These are phyloP conservation scores for Myriosclerotinia scirpicola DNA, from an alignment of 2,329 filamentous ascomycete genomes.

Conservation along the genomic window DNA sequence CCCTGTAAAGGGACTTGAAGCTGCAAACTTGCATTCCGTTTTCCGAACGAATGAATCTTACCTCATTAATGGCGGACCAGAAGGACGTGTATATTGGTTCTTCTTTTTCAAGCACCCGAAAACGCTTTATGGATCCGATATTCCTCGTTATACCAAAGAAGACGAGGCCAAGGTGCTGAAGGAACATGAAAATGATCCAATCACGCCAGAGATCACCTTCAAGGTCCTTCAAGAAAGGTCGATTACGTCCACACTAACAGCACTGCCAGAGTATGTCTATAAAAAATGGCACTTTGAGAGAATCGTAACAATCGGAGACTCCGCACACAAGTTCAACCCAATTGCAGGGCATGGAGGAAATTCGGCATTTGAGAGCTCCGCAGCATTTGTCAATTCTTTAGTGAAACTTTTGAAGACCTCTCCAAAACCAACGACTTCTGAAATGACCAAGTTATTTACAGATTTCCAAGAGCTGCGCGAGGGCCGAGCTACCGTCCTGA, in stretches of 20 bases:
- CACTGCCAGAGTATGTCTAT: conserved; percentile 37
- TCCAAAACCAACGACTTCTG: not conserved
- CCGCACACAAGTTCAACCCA: conserved; percentile 25
- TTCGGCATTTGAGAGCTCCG: not conserved
- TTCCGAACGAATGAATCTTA: conserved; percentile 26
- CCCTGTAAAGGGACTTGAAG: conserved; percentile 23
- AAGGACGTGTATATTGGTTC: conserved; percentile 27
- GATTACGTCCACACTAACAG: conserved; percentile 22
- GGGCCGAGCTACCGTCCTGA: not conserved
- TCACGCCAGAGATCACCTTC: conserved; percentile 26
- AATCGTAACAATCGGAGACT: conserved; percentile 36
- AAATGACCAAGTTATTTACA: not conserved
- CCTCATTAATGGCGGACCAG: conserved; percentile 26
- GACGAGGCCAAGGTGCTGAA: conserved; percentile 25
- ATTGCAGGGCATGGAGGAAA: conserved; percentile 18
- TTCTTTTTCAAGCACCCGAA: conserved; percentile 28
- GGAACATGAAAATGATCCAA: conserved; percentile 20
- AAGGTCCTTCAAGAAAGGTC: conserved; percentile 26
- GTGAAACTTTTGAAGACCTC: not conserved
- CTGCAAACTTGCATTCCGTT: conserved; percentile 21
- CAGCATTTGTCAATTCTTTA: conserved; percentile 7
- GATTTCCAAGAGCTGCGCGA: not conserved
- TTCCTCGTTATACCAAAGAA: conserved; percentile 29
- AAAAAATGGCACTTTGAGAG: conserved; percentile 44
- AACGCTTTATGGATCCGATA: conserved; percentile 24